A percentile compares a stretch with the other conserved stretches of the same genome.
Conservation (phyloP, 345 rosid genomes). For the Gossypium rotundifolium region DNA sequence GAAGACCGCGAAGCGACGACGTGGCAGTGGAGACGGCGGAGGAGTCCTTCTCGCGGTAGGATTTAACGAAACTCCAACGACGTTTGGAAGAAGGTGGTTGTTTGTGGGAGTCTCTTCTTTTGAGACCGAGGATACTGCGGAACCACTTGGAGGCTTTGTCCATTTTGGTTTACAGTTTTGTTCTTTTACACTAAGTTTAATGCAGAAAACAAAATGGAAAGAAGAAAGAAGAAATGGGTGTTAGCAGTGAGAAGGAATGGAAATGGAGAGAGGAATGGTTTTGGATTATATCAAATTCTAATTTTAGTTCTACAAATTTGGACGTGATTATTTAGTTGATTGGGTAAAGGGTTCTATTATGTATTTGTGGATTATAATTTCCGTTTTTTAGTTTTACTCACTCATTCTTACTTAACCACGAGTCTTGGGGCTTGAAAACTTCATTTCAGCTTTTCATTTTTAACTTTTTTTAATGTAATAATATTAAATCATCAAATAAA, state of each 20-base stretch:
- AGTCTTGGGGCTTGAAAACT: no score
- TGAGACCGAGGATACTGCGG: constrained; percentile 60
- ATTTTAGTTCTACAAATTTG: no score
- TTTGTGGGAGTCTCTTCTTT: constrained; percentile 38
- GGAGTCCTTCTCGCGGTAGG: constrained; percentile 44
- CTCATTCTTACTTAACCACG: no score
- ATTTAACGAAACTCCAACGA: constrained; percentile 82
- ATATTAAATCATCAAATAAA: no score
- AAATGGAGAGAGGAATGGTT: no score
- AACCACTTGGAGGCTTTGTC: constrained; percentile 86
- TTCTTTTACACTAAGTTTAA: background rate
- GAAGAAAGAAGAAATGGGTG: background rate
- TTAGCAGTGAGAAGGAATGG: background rate
- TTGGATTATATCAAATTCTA: no score
- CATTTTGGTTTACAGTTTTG: constrained; percentile 24
- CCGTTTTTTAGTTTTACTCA: no score
- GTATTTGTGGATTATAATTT: no score
- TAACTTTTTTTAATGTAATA: no score
- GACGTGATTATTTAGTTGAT: no score
- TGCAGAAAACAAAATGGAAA: background rate
- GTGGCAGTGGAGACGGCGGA: background rate
- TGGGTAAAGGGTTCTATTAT: no score
- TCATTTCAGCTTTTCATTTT: no score
- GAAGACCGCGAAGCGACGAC: constrained; percentile 3
- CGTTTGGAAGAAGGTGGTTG: constrained; percentile 30